phyloP scores from a whole-genome alignment of 2,329 filamentous ascomycete genomes.

The Penicillium vulpinum region DNA sequence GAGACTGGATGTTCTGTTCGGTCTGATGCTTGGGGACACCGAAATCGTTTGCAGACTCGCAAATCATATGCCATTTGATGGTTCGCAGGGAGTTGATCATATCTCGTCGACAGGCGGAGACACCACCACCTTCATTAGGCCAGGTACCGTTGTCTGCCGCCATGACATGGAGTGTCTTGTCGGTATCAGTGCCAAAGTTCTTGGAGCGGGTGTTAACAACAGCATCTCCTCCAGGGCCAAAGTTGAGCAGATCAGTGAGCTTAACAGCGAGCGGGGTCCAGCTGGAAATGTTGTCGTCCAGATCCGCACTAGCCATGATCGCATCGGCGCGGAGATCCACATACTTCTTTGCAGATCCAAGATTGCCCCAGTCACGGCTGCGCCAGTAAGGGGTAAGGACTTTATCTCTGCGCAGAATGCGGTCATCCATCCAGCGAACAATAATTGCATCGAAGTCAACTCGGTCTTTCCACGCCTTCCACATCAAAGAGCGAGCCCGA shows the following conservation, averaged over 20 bases:
- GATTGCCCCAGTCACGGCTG: conserved; percentile 45
- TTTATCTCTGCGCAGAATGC: conserved; percentile 49
- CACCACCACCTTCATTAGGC: conserved; percentile 56
- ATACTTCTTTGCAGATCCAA: conserved; percentile 46
- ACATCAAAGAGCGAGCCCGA: conserved; percentile 51
- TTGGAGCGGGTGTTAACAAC: conserved; percentile 53
- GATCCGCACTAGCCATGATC: conserved; percentile 53
- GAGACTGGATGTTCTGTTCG: conserved; percentile 56
- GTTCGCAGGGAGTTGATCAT: conserved; percentile 56
- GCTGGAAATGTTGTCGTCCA: conserved; percentile 53
- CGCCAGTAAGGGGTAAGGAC: conserved; percentile 50
- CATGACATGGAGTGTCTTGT: conserved; percentile 53
- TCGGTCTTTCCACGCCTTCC: conserved; percentile 52
- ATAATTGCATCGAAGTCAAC: conserved; percentile 51
- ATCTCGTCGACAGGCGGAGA: conserved; percentile 57
- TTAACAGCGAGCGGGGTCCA: conserved; percentile 56
- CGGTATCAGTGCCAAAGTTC: conserved; percentile 51
- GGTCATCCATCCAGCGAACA: conserved; percentile 54
- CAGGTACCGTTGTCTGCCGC: conserved; percentile 56
- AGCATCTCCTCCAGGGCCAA: conserved; percentile 55
- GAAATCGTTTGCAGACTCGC: conserved; percentile 57
- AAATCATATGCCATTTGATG: conserved; percentile 57
- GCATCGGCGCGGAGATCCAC: conserved; percentile 50
- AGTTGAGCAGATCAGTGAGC: conserved; percentile 53
- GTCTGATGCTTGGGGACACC: conserved; percentile 58